Evolutionary conservation across 495 filamentous ascomycete species (phyloP), one percentile per base, ranked within the genome.

Genomic region (Podospora didyma): DNA sequence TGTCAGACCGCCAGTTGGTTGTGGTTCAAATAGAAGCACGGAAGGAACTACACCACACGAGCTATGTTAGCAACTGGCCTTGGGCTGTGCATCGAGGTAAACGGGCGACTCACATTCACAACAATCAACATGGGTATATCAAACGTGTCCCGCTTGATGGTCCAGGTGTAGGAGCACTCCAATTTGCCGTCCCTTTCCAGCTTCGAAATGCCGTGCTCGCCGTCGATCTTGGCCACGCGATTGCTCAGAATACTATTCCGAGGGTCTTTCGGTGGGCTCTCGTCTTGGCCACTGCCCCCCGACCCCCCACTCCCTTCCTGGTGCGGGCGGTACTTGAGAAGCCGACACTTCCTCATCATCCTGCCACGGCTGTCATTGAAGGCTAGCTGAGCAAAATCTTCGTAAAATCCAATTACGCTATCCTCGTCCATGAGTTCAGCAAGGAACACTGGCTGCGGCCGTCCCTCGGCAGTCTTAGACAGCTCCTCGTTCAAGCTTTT

Each of bases 71-170:
- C 39, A 47, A 19, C 46, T 19, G 49, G 46, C 47, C 9, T 16
- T 22, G 46, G 39, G 21, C 21, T 21, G 11, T 12, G 28, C 16
- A 17, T 16, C 31, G 10, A 23, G 16, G 54, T 42, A 42, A 37
- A 24, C 9, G 26, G 37, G 51, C 20, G 22, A 86, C 92, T 85
- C 67, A 96, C 94, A 75, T 96, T 96, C 76, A 96, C 92, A 64
- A 96, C 86, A 72, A 97, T 94, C 70, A 98, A 73, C 92, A 96
- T 97, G 24, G 94, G 94, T 70, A 98, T 96, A 71, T 97, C 94
- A 75, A 97, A 98, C 46, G 94, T 89, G 71, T 98, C 94, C 57
- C 94, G 79, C 78, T 92, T 94, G 54, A 97, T 91, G 58, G 89
- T 91, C 93, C 94, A 98, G 75, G 88, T 93, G 73, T 92, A 95